These are phyloP conservation scores for Sporisorium iseilematis-ciliati DNA, from an alignment of 1,284 basidiomycete genomes.

Conservation along the genomic window DNA sequence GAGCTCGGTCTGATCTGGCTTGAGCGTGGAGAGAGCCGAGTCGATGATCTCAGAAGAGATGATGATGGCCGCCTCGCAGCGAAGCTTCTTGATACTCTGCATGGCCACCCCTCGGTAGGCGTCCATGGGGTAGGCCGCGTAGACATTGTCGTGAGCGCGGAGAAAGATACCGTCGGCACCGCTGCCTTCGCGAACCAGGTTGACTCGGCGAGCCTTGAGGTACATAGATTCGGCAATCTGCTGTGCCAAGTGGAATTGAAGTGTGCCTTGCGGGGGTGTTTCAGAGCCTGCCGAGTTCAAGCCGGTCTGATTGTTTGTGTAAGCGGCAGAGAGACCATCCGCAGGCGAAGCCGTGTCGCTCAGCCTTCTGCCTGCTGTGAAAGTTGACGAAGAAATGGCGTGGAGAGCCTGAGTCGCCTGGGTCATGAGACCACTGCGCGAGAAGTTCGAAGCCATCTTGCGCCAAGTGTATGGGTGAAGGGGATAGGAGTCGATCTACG, in stretches of 20 bases:
- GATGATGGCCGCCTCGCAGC: constrained; percentile 82
- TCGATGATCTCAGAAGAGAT: constrained; percentile 81
- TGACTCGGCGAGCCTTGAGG: constrained; percentile 36
- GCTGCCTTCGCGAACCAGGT: constrained; percentile 22
- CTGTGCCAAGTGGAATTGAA: constrained; percentile 34
- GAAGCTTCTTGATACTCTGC: constrained; percentile 73
- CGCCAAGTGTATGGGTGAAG: too few relatives aligned
- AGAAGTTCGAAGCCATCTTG: constrained; percentile 32
- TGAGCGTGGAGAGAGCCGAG: constrained; percentile 75
- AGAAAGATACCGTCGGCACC: constrained; percentile 40
- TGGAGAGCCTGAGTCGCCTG: constrained; percentile 28
- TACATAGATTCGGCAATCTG: constrained; percentile 38
- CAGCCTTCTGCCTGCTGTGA: constrained; percentile 14
- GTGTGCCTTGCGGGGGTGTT: constrained; percentile 9
- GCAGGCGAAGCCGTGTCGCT: constrained; percentile 23
- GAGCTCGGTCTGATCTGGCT: constrained; percentile 65
- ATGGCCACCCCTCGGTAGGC: constrained; percentile 74
- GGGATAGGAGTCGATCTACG: background rate
- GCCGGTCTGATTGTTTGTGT: constrained; percentile 9
- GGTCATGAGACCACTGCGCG: constrained; percentile 36
- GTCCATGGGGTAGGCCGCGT: constrained; percentile 30
- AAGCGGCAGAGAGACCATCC: constrained; percentile 28
- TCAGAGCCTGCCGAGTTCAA: constrained; percentile 1
- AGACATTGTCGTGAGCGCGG: constrained; percentile 24
- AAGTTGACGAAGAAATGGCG: constrained; percentile 23